Conservation (phyloP, 78 protist species). For the Emiliania huxleyi region DNA sequence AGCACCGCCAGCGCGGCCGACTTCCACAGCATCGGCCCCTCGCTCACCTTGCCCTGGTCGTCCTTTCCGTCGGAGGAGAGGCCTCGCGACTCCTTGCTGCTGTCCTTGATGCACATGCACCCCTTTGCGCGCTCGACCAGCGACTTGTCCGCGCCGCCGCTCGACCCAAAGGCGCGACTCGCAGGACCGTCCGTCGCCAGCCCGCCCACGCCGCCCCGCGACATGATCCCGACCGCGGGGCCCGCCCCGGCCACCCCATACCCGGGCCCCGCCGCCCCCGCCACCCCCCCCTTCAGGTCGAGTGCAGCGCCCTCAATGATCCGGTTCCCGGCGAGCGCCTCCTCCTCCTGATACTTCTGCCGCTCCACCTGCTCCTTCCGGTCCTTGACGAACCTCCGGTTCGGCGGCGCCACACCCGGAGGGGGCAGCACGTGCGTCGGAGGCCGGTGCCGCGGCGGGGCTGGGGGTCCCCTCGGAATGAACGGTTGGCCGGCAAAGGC, state of each 20-base stretch:
- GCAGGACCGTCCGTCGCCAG: too few species aligned
- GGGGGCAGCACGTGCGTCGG: too few species aligned
- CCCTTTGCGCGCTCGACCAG: neutral
- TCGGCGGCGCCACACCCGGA: too few species aligned
- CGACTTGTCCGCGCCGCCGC: neutral
- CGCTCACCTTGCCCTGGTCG: neutral
- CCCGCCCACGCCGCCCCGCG: too few species aligned
- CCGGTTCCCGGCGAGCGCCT: neutral
- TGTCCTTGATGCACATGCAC: neutral
- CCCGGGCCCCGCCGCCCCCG: too few species aligned
- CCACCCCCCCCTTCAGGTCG: too few species aligned
- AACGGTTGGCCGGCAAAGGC: neutral
- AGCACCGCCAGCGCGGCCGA: neutral
- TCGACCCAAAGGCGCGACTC: too few species aligned
- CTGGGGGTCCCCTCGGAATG: neutral
- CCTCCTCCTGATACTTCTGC: neutral
- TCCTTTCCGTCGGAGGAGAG: neutral
- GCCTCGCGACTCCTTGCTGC: neutral
- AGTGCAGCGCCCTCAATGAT: neutral
- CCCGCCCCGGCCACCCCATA: too few species aligned
- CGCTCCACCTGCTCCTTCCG: neutral
- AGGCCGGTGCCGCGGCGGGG: neutral
- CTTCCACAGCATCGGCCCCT: neutral
- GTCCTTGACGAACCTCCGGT: neutral
- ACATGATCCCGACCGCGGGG: too few species aligned